Conservation (phyloP, 1,139 yeast species). For the Saccharomyces uvarum region DNA sequence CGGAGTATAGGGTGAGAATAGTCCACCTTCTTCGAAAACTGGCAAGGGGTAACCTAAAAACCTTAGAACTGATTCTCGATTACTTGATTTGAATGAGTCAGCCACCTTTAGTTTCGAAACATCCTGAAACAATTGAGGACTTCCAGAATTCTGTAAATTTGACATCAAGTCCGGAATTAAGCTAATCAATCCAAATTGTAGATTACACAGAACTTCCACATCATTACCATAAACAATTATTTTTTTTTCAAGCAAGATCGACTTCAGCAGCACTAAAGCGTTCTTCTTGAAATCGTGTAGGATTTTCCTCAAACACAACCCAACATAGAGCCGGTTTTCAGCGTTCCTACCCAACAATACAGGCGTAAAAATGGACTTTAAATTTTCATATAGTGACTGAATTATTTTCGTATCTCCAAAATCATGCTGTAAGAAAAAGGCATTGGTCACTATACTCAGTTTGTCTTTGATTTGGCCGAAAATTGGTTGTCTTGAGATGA, state of each 20-base stretch:
- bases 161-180: slow-evolving; percentile 71
- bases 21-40: slow-evolving; percentile 75
- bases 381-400: slow-evolving; percentile 64
- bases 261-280: slow-evolving; percentile 65
- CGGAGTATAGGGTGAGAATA: slow-evolving; percentile 89
- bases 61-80: slow-evolving; percentile 63
- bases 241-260: slow-evolving; percentile 65
- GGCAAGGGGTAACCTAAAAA: slow-evolving; percentile 87
- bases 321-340: slow-evolving; percentile 62
- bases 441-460: slow-evolving; percentile 78
- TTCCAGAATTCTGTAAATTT: slow-evolving; percentile 69
- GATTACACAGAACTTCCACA: slow-evolving; percentile 69
- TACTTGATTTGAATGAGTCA: slow-evolving; percentile 68
- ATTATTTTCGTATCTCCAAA: slow-evolving; percentile 64
- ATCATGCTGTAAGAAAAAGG: slow-evolving; percentile 74
- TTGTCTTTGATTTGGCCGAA: slow-evolving; percentile 85
- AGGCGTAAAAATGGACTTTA: slow-evolving; percentile 45
- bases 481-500: slow-evolving; percentile 79
- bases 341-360: slow-evolving; percentile 46
- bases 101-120: slow-evolving; percentile 49
- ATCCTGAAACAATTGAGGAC: slow-evolving; percentile 60
- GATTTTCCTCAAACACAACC: slow-evolving; percentile 63
- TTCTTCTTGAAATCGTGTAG: slow-evolving; percentile 53
- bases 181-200: slow-evolving; percentile 56
- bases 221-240: slow-evolving; percentile 70